Evolutionary conservation across 257 asterid species (phyloP).

Genomic region (Agastache rugosa): DNA sequence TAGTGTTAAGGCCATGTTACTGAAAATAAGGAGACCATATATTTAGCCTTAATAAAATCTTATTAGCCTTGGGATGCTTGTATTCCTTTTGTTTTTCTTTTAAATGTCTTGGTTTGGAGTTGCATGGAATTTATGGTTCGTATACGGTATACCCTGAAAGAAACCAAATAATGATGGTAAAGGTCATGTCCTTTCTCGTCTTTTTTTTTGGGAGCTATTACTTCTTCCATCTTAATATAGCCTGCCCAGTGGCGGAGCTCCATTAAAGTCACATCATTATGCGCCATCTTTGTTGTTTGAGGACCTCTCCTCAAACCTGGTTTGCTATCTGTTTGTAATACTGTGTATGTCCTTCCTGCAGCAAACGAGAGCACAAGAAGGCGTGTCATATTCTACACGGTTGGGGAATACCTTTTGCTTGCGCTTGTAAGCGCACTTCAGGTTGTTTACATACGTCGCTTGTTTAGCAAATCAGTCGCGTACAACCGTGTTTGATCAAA

Average conservation of each 20-base stretch:
- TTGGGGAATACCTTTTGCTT: conserved; percentile 87
- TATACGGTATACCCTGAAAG: background rate
- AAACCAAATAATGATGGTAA: background rate
- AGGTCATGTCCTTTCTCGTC: background rate
- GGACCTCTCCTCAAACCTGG: too few relatives aligned
- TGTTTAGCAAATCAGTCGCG: conserved; percentile 89
- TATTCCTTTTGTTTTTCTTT: background rate
- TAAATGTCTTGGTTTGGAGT: background rate
- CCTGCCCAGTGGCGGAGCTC: background rate
- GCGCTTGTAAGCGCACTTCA: conserved; percentile 85
- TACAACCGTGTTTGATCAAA: conserved; percentile 89
- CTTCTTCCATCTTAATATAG: background rate
- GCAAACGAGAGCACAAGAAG: conserved; percentile 94
- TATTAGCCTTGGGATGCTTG: background rate
- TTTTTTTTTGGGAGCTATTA: background rate
- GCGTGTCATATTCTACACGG: conserved; percentile 89
- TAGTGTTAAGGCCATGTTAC: background rate
- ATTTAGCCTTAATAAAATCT: conserved; percentile 1
- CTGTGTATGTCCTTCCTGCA: conserved; percentile 42
- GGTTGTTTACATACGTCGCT: conserved; percentile 77
- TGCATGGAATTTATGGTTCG: background rate
- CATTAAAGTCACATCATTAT: background rate
- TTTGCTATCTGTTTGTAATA: background rate
- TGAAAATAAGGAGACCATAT: conserved; percentile 15
- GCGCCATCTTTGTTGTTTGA: background rate